phyloP scores from a whole-genome alignment of 441 rosid genomes.

The Adansonia madagascariensis region DNA sequence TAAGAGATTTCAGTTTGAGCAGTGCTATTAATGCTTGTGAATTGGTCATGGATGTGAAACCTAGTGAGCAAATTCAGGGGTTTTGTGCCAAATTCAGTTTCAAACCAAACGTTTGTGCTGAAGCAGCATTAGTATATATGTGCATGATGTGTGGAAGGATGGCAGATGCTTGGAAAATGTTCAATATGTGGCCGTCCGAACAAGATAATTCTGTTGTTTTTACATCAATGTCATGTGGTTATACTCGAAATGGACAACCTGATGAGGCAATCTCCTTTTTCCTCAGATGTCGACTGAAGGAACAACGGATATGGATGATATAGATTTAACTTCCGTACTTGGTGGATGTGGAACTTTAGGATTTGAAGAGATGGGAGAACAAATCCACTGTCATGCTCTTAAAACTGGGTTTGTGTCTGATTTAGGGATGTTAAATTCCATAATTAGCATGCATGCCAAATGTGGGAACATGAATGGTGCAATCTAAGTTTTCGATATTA shows the following conservation, averaged over 20 bases:
- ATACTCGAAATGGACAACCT: conserved; percentile 70
- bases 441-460: conserved; percentile 72
- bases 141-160: conserved; percentile 79
- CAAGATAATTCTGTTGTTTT: conserved; percentile 47
- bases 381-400: conserved; percentile 64
- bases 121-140: conserved; percentile 78
- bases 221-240: conserved; percentile 76
- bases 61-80: conserved; percentile 77
- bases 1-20: conserved; percentile 68
- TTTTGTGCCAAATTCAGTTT: conserved; percentile 66
- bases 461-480: conserved; percentile 55
- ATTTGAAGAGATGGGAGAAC: conserved; percentile 65
- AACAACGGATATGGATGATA: conserved; percentile 57
- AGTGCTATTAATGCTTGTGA: conserved; percentile 69
- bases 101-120: conserved; percentile 56
- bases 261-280: conserved; percentile 68
- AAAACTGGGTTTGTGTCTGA: conserved; percentile 59
- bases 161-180: conserved; percentile 71
- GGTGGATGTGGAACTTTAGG: conserved; percentile 79
- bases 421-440: conserved; percentile 62
- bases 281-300: conserved; percentile 42
- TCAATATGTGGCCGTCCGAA: conserved; percentile 53
- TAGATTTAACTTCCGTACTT: conserved; percentile 56
- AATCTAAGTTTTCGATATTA: conserved; percentile 47
- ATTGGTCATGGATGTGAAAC: conserved; percentile 40